These are phyloP conservation scores for Scheffersomyces cryptocercus DNA, from an alignment of 1,139 yeast genomes.

Conservation along the genomic window DNA sequence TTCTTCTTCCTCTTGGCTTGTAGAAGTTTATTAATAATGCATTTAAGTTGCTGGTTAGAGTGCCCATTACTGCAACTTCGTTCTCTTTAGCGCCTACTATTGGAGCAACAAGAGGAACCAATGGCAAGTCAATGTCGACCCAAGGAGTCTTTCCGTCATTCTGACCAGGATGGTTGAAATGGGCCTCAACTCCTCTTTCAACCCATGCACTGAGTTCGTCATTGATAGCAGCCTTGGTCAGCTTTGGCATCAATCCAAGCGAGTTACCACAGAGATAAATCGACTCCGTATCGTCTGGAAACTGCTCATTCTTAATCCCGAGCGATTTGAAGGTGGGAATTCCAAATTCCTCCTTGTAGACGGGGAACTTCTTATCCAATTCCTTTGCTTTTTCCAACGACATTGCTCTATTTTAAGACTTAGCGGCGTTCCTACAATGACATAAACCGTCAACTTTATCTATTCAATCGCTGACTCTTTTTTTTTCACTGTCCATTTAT, in stretches of 20 bases:
- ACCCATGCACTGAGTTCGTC: conserved; percentile 83
- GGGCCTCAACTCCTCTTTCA: conserved; percentile 78
- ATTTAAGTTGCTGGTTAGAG: conserved; percentile 80
- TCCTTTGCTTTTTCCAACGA: conserved; percentile 18
- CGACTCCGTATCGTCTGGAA: conserved; percentile 18
- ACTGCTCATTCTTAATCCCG: conserved; percentile 32
- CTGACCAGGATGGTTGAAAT: conserved; percentile 67
- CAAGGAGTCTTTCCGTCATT: conserved; percentile 53
- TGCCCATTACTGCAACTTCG: conserved; percentile 88
- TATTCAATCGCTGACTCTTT: too few relatives aligned
- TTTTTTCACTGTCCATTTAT: too few relatives aligned
- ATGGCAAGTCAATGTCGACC: conserved; percentile 83
- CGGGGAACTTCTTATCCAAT: conserved; percentile 40
- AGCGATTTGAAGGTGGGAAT: conserved; percentile 62
- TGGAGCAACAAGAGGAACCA: conserved; percentile 66
- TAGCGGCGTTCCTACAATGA: not conserved
- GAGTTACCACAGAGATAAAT: conserved; percentile 89
- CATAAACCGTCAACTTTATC: not conserved
- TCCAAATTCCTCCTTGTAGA: conserved; percentile 44
- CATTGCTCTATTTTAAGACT: conserved; percentile 5
- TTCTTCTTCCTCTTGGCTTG: conserved; percentile 57
- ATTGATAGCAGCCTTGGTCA: conserved; percentile 56
- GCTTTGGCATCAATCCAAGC: conserved; percentile 81
- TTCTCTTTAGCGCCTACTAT: conserved; percentile 70
- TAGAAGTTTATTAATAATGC: conserved; percentile 74